These are phyloP conservation scores for Larix kaempferi DNA, from an alignment of 75 land plant species.

Conservation along the genomic window DNA sequence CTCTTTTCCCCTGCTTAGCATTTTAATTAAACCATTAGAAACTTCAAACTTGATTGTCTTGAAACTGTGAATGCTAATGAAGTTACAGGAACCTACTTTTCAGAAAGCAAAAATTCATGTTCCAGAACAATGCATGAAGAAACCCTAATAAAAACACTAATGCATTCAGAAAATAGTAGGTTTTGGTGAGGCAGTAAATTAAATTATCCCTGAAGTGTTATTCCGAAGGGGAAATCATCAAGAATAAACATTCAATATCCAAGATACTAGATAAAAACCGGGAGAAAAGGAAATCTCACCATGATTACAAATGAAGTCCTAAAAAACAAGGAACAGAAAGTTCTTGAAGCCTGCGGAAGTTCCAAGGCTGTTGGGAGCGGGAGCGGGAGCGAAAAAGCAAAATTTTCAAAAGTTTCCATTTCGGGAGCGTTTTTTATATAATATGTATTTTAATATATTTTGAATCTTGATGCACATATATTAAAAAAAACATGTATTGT, in stretches of 20 bases:
- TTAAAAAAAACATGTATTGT: too few species aligned
- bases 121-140: not conserved
- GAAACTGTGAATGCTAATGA: not conserved
- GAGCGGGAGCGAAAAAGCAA: too few species aligned
- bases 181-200: not conserved
- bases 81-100: not conserved
- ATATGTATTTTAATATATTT: too few species aligned
- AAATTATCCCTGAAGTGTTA: too few species aligned
- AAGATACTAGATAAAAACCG: not conserved
- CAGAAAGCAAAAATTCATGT: not conserved
- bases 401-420: too few species aligned
- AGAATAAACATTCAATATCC: not conserved
- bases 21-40: slow-evolving; percentile 2
- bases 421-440: too few species aligned
- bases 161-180: not conserved
- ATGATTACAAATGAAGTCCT: not conserved
- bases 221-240: not conserved
- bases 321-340: not conserved
- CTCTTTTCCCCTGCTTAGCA: slow-evolving; percentile 43
- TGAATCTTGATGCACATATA: too few species aligned
- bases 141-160: not conserved
- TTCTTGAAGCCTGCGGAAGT: not conserved
- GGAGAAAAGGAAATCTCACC: not conserved
- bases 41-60: not conserved
- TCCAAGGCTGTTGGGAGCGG: too few species aligned